Percentiles rank a stretch among this genome's conserved stretches.
These are phyloP conservation scores for Claviceps humidiphila DNA, from an alignment of 2,329 filamentous ascomycete genomes.

Conservation along the genomic window DNA sequence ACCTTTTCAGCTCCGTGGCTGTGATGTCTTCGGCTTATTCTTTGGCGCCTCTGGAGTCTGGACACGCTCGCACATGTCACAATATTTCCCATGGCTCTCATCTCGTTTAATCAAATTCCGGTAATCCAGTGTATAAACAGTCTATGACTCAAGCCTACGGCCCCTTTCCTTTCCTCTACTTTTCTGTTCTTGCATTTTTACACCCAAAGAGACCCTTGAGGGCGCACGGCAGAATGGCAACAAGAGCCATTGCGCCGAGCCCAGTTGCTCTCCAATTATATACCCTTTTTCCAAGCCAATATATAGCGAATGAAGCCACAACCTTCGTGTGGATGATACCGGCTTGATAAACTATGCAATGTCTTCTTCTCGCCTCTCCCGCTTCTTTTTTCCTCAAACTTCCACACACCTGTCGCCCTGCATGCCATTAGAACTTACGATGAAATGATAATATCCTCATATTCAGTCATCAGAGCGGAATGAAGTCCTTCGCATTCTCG, in stretches of 20 bases:
- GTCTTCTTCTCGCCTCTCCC: background rate
- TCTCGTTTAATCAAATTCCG: too few species aligned
- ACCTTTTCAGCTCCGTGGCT: too few species aligned
- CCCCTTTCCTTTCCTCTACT: background rate
- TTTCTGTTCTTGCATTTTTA: background rate
- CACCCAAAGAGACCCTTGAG: background rate
- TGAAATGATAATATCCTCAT: background rate
- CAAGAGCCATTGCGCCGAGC: background rate
- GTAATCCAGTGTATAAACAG: too few species aligned
- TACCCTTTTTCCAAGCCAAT: background rate
- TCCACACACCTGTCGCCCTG: background rate
- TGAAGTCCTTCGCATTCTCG: slow-evolving; percentile 45
- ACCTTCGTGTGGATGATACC: too few species aligned
- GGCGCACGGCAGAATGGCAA: background rate
- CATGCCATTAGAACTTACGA: slow-evolving; percentile 1
- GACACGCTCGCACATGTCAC: too few species aligned
- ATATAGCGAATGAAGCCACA: background rate
- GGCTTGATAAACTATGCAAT: background rate
- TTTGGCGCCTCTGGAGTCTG: too few species aligned
- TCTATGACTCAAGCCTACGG: background rate
- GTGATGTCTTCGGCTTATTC: too few species aligned
- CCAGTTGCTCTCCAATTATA: background rate
- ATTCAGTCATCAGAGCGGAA: slow-evolving; percentile 23
- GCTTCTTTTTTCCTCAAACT: background rate
- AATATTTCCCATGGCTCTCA: too few species aligned